Evolutionary conservation across 2,329 filamentous ascomycete species (phyloP).

Genomic region (Monilinia fructicola): DNA sequence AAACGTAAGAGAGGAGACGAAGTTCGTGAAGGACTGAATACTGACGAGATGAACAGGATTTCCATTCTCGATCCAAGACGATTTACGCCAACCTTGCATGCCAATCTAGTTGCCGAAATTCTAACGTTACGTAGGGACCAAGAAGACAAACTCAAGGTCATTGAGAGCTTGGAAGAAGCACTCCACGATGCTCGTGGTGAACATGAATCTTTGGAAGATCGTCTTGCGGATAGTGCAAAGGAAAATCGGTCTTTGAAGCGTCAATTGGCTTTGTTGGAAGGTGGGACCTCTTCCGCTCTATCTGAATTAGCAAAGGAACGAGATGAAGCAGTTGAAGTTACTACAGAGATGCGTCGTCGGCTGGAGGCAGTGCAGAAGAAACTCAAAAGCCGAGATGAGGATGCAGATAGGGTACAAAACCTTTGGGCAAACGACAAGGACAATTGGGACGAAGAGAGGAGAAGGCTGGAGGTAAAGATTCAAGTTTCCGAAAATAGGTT

Average conservation of each 20-base stretch:
- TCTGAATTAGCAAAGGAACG: slow-evolving; percentile 81
- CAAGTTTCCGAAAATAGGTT: slow-evolving; percentile 88
- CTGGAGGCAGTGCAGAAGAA: slow-evolving; percentile 78
- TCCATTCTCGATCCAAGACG: slow-evolving; percentile 81
- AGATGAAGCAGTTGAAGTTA: slow-evolving; percentile 75
- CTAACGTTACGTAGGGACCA: slow-evolving; percentile 82
- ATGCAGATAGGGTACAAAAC: slow-evolving; percentile 72
- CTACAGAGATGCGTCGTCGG: slow-evolving; percentile 70
- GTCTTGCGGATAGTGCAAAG: slow-evolving; percentile 63
- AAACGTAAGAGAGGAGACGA: slow-evolving; percentile 44
- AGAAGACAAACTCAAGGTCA: slow-evolving; percentile 82
- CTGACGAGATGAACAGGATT: slow-evolving; percentile 41
- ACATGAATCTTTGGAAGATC: slow-evolving; percentile 66
- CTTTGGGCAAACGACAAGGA: slow-evolving; percentile 85
- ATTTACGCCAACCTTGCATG: slow-evolving; percentile 93
- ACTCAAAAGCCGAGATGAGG: slow-evolving; percentile 75
- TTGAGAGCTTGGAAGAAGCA: slow-evolving; percentile 77
- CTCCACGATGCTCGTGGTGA: slow-evolving; percentile 72
- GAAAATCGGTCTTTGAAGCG: slow-evolving; percentile 80
- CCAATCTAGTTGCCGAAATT: slow-evolving; percentile 92
- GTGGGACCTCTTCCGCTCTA: slow-evolving; percentile 81
- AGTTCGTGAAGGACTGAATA: background rate
- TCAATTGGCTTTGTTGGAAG: slow-evolving; percentile 83
- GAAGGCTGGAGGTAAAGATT: slow-evolving; percentile 77
- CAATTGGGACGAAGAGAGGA: slow-evolving; percentile 78